Percentiles rank a stretch among this genome's conserved stretches.
Evolutionary conservation across 2,329 filamentous ascomycete species (phyloP).

Genomic region (Diaporthe destruens): DNA sequence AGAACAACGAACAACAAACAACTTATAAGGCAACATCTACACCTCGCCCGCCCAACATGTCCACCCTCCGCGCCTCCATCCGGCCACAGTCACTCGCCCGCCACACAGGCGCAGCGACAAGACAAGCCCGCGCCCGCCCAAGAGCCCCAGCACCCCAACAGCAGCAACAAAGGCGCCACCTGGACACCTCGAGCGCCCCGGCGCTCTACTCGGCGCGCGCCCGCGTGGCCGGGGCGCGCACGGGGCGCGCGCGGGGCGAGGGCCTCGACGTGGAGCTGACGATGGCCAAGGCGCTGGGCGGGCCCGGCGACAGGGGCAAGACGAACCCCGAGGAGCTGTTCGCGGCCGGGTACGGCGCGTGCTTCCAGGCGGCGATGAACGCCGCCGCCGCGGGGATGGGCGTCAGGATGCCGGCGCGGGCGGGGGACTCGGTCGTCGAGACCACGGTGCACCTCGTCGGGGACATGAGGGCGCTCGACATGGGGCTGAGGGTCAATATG

Average conservation of each 20-base stretch:
- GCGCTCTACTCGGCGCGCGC: constrained; percentile 54
- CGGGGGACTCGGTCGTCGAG: constrained; percentile 55
- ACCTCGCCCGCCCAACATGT: neutral
- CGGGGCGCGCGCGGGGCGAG: constrained; percentile 48
- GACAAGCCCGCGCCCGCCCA: neutral
- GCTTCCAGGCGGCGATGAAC: constrained; percentile 62
- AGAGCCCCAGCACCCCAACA: neutral
- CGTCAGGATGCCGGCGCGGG: constrained; percentile 55
- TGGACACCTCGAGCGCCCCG: constrained; percentile 56
- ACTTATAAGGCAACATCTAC: neutral
- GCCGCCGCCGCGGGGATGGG: constrained; percentile 55
- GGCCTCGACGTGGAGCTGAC: constrained; percentile 52
- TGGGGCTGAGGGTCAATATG: constrained; percentile 59
- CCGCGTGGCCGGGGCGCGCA: constrained; percentile 54
- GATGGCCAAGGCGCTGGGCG: constrained; percentile 59
- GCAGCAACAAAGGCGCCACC: constrained; percentile 44
- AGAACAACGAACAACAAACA: neutral
- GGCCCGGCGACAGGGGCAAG: constrained; percentile 54
- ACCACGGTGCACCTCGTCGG: constrained; percentile 59
- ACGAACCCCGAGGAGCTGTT: constrained; percentile 63
- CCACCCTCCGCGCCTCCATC: constrained; percentile 24
- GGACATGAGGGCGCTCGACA: constrained; percentile 57
- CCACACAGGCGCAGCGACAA: neutral
- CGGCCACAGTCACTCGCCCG: constrained; percentile 9
- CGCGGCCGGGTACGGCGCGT: constrained; percentile 61